Conservation (phyloP, 2,329 filamentous ascomycete species). For the Fusarium sp. region DNA sequence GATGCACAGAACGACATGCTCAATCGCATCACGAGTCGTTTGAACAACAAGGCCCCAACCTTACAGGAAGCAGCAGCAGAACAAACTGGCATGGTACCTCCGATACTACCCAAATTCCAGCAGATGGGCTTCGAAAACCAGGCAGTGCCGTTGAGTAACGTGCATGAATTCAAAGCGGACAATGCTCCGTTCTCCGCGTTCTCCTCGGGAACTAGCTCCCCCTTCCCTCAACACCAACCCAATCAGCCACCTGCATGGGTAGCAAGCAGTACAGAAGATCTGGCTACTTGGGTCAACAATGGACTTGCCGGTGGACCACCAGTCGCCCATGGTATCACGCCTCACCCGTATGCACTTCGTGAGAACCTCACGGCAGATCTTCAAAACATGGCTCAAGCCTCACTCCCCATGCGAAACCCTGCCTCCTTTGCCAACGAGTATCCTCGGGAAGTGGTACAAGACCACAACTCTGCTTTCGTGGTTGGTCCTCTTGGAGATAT, state of each 20-base stretch:
- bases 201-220: background rate
- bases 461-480: background rate
- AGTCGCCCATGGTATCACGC: conserved; percentile 30
- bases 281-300: conserved; percentile 20
- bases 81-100: conserved; percentile 9
- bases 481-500: conserved; percentile 22
- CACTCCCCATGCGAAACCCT: background rate
- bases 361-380: conserved; percentile 36
- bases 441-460: conserved; percentile 12
- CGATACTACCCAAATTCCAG: conserved; percentile 27
- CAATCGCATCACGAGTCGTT: background rate
- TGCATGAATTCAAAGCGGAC: background rate
- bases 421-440: conserved; percentile 7
- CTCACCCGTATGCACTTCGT: conserved; percentile 37
- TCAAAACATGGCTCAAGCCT: background rate
- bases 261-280: background rate
- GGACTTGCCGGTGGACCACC: background rate
- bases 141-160: conserved; percentile 8
- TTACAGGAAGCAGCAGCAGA: conserved; percentile 20
- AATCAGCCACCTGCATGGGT: conserved; percentile 21
- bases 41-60: background rate
- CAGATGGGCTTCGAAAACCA: conserved; percentile 14
- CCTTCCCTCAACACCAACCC: conserved; percentile 14
- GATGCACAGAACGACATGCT: conserved; percentile 1
- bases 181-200: conserved; percentile 18